These are phyloP conservation scores for Hippophae gyantsensis DNA, from an alignment of 306 rosid species.

Conservation along the genomic window DNA sequence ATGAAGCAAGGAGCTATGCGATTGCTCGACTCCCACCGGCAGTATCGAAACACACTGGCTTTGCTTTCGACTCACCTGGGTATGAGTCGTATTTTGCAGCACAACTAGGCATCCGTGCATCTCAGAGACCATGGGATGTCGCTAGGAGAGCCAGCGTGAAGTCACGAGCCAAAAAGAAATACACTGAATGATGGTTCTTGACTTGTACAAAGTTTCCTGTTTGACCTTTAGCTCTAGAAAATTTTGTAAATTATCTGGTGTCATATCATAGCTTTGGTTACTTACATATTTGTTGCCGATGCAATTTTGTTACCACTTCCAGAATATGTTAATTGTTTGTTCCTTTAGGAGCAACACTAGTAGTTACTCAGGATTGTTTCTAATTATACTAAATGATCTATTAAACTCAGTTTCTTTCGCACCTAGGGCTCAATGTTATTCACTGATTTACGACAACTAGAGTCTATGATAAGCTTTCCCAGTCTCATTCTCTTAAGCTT, in stretches of 20 bases:
- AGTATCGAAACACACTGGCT: slow-evolving; percentile 82
- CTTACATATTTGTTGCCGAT: slow-evolving; percentile 11
- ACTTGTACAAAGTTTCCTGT: slow-evolving; percentile 33
- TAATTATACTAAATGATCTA: too few relatives aligned
- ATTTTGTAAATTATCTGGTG: slow-evolving; percentile 44
- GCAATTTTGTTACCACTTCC: slow-evolving; percentile 7
- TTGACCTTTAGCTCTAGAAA: slow-evolving; percentile 36
- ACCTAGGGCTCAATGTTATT: too few relatives aligned
- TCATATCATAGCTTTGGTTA: slow-evolving; percentile 12
- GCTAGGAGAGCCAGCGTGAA: slow-evolving; percentile 88
- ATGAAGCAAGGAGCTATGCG: slow-evolving; percentile 72
- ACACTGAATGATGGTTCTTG: slow-evolving; percentile 17
- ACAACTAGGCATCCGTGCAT: slow-evolving; percentile 65
- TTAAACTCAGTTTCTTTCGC: too few relatives aligned
- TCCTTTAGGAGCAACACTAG: too few relatives aligned
- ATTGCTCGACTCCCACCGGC: slow-evolving; percentile 74
- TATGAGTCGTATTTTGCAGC: slow-evolving; percentile 89
- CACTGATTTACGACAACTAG: too few relatives aligned
- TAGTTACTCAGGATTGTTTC: too few relatives aligned
- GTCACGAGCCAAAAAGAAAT: slow-evolving; percentile 46
- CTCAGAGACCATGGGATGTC: slow-evolving; percentile 97
- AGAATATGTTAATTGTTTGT: not conserved
- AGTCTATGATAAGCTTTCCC: too few relatives aligned
- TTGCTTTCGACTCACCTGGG: slow-evolving; percentile 94
- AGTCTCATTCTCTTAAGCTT: too few relatives aligned